These are phyloP conservation scores for Boletus sp. DNA, from an alignment of 1,284 basidiomycete species.

Conservation along the genomic window DNA sequence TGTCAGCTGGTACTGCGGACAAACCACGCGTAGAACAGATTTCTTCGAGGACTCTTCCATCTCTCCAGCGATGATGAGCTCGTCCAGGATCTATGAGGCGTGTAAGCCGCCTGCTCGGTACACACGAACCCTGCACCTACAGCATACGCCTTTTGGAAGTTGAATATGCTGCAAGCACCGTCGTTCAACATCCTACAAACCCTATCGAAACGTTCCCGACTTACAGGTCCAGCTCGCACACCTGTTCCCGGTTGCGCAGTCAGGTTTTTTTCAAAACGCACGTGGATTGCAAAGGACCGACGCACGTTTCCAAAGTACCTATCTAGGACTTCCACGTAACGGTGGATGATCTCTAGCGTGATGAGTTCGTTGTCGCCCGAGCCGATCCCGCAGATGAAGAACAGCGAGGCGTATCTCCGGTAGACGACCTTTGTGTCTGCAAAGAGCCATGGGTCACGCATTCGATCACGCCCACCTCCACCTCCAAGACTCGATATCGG, in stretches of 20 bases:
- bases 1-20: slow-evolving; percentile 26
- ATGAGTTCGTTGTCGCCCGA: slow-evolving; percentile 89
- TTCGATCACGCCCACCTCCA: neutral
- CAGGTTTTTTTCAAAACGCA: neutral
- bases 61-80: slow-evolving; percentile 96
- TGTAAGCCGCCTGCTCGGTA: slow-evolving; percentile 10
- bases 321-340: slow-evolving; percentile 98
- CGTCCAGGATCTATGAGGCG: slow-evolving; percentile 79
- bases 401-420: slow-evolving; percentile 94
- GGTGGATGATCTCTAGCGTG: slow-evolving; percentile 95
- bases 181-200: neutral
- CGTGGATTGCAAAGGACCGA: neutral
- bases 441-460: neutral
- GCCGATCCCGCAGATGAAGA: slow-evolving; percentile 94
- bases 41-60: slow-evolving; percentile 99
- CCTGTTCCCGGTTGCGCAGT: slow-evolving; percentile 46
- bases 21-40: slow-evolving; percentile 83
- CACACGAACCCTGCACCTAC: slow-evolving; percentile 42
- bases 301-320: slow-evolving; percentile 97
- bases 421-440: slow-evolving; percentile 95
- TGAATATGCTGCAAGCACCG: slow-evolving; percentile 75
- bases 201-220: slow-evolving; percentile 19
- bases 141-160: slow-evolving; percentile 97
- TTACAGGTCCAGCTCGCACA: slow-evolving; percentile 93
- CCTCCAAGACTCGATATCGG: neutral